Conservation (phyloP, 1,284 basidiomycete genomes). For the Apiotrichum sp. region DNA sequence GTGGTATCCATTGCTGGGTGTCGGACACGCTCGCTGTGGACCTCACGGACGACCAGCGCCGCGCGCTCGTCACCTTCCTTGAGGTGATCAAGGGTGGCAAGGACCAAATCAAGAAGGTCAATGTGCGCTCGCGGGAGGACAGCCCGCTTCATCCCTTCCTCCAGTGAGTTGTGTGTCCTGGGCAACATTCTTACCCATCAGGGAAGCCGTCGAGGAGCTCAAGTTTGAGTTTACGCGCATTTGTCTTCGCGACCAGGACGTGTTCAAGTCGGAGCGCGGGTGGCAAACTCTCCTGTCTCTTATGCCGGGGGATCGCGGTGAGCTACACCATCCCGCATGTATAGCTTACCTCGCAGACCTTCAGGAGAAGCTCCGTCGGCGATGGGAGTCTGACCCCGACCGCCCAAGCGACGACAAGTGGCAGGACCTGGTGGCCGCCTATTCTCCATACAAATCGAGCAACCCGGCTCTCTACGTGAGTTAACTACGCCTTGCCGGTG, state of each 20-base stretch:
- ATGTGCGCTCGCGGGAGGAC: slow-evolving; percentile 53
- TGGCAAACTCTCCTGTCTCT: slow-evolving; percentile 70
- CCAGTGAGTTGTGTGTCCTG: slow-evolving; percentile 50
- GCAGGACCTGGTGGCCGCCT: slow-evolving; percentile 55
- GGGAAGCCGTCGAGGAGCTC: slow-evolving; percentile 55
- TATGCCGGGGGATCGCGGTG: slow-evolving; percentile 58
- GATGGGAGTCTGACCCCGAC: slow-evolving; percentile 60
- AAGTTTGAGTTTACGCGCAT: slow-evolving; percentile 59
- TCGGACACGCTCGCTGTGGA: slow-evolving; percentile 82
- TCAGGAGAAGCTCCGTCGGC: slow-evolving; percentile 51
- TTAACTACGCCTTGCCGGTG: too few species aligned
- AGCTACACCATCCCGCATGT: slow-evolving; percentile 7
- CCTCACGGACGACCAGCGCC: slow-evolving; percentile 85
- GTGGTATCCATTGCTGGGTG: slow-evolving; percentile 98
- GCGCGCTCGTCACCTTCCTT: slow-evolving; percentile 76
- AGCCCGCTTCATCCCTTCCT: slow-evolving; percentile 63
- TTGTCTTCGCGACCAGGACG: slow-evolving; percentile 79
- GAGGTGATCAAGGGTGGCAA: slow-evolving; percentile 80
- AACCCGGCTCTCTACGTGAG: background rate
- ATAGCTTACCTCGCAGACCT: slow-evolving; percentile 32
- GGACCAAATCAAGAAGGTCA: slow-evolving; percentile 78
- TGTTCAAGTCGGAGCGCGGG: slow-evolving; percentile 65
- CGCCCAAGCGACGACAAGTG: slow-evolving; percentile 64
- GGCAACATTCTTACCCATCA: slow-evolving; percentile 27
- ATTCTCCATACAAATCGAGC: background rate